A percentile compares a stretch with the other conserved stretches of the same genome.
Conservation (phyloP, 495 filamentous ascomycete genomes). For the Aspergillus leporis region DNA sequence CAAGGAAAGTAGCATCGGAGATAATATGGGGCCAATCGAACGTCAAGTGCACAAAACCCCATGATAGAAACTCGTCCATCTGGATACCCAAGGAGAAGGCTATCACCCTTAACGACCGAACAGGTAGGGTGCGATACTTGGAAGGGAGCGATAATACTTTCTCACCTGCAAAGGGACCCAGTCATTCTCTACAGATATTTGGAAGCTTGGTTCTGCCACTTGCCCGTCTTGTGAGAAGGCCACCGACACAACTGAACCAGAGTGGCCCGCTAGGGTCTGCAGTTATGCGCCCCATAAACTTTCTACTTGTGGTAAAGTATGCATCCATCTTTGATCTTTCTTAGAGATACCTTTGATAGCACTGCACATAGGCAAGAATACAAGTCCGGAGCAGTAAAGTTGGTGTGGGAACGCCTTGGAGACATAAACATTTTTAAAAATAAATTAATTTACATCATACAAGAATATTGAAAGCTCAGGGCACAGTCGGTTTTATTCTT, state of each 20-base stretch:
- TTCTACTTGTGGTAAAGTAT: slow-evolving; percentile 10
- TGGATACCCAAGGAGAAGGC: too few relatives aligned
- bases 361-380: slow-evolving; percentile 32
- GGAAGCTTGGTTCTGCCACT: not conserved
- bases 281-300: slow-evolving; percentile 3
- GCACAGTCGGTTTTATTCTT: not conserved
- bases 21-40: too few relatives aligned
- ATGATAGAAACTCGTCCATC: too few relatives aligned
- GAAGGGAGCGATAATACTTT: too few relatives aligned
- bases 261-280: slow-evolving; percentile 4
- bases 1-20: too few relatives aligned
- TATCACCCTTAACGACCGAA: too few relatives aligned
- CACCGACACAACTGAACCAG: not conserved
- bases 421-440: slow-evolving; percentile 29
- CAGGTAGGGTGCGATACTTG: too few relatives aligned
- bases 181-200: too few relatives aligned
- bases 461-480: slow-evolving; percentile 27
- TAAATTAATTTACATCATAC: slow-evolving; percentile 35
- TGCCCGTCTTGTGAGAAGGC: slow-evolving; percentile 16
- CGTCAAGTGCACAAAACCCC: too few relatives aligned
- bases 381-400: slow-evolving; percentile 25
- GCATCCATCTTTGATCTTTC: slow-evolving; percentile 7
- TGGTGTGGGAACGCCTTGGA: slow-evolving; percentile 29
- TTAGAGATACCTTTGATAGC: slow-evolving; percentile 21
- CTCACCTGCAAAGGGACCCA: too few relatives aligned